A percentile compares a stretch with the other conserved stretches of the same genome.
phyloP scores from a whole-genome alignment of 306 rosid genomes.

The Fagus crenata region DNA sequence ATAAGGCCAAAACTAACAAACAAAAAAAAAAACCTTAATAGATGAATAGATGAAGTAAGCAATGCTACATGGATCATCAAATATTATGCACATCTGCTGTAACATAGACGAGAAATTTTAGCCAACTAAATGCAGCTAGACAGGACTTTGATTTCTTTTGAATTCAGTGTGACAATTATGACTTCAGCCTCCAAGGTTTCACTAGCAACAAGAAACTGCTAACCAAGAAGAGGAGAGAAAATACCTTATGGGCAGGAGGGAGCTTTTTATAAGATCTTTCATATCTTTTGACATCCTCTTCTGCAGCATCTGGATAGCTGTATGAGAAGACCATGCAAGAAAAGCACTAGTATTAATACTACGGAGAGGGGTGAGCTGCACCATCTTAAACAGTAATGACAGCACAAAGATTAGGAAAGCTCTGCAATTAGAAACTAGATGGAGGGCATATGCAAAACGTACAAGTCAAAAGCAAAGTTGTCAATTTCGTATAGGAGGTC shows the following conservation, averaged over 20 bases:
- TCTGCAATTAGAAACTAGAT: neutral
- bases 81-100: neutral
- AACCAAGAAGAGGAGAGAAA: constrained; percentile 7
- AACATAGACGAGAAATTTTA: neutral
- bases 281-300: constrained; percentile 78
- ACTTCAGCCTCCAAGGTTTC: neutral
- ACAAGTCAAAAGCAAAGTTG: neutral
- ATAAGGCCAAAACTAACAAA: neutral
- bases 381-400: neutral
- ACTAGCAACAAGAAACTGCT: neutral
- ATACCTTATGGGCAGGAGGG: constrained; percentile 83
- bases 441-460: neutral
- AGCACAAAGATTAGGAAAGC: neutral
- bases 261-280: constrained; percentile 81
- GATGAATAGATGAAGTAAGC: neutral
- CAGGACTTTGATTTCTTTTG: neutral
- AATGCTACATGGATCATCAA: neutral
- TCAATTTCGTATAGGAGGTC: too few relatives aligned
- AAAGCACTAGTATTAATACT: constrained; percentile 14
- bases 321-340: constrained; percentile 26
- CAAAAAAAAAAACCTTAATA: neutral
- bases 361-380: constrained; percentile 1
- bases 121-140: neutral
- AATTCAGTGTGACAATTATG: neutral
- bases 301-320: constrained; percentile 94